A percentile compares a stretch with the other conserved stretches of the same genome.
Conservation (phyloP, 176 grass and related monocot species). For the Guadua angustifolia region DNA sequence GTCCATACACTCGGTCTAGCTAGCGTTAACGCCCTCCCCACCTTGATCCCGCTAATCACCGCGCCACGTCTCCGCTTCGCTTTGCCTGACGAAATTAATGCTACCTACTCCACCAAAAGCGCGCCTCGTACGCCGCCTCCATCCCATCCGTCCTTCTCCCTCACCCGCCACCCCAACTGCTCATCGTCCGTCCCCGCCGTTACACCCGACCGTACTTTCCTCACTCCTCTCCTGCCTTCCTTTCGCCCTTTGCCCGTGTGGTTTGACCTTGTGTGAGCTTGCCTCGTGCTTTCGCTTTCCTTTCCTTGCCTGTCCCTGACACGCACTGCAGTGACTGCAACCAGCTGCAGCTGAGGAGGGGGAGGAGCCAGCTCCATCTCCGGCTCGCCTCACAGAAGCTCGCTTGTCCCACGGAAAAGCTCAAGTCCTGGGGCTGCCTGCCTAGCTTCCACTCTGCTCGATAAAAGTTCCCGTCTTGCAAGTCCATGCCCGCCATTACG, state of each 20-base stretch:
- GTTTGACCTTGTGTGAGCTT: constrained; percentile 8
- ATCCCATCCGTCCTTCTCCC: not conserved
- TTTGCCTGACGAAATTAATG: constrained; percentile 39
- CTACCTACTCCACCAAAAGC: not conserved
- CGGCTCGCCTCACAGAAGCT: not conserved
- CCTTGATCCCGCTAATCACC: constrained; percentile 16
- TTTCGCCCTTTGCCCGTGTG: not conserved
- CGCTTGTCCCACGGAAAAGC: not conserved
- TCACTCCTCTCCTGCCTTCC: not conserved
- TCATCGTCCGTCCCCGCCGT: not conserved
- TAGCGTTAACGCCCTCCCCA: not conserved
- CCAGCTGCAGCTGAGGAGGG: constrained; percentile 28
- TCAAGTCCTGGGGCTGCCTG: not conserved
- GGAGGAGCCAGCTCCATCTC: not conserved
- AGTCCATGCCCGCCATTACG: constrained; percentile 16
- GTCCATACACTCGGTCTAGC: not conserved
- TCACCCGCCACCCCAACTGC: not conserved
- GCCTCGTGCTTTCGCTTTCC: not conserved
- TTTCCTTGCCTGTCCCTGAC: not conserved
- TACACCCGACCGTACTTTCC: not conserved
- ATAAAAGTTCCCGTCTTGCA: constrained; percentile 4
- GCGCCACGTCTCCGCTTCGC: not conserved
- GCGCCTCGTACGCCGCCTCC: constrained; percentile 13
- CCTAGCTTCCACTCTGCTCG: not conserved
- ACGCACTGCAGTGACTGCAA: constrained; percentile 3